phyloP scores from a whole-genome alignment of 2,329 filamentous ascomycete genomes.

The Fusarium cicatricum region DNA sequence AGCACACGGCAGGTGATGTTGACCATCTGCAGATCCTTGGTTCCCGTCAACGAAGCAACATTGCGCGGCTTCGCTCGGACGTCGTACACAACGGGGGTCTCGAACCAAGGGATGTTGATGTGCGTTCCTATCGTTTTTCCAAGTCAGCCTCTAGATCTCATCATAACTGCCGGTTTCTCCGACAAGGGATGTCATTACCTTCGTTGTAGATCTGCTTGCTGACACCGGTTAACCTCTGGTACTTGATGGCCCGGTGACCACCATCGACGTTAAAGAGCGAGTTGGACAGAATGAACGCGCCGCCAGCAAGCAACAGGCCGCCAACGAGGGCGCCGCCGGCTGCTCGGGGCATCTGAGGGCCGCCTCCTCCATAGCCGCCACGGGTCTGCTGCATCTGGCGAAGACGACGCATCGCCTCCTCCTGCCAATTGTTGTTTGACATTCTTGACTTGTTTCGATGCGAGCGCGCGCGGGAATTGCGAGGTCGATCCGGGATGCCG shows the following conservation, averaged over 20 bases:
- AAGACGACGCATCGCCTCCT: conserved; percentile 61
- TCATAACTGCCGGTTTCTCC: conserved; percentile 25
- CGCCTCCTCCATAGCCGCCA: conserved; percentile 54
- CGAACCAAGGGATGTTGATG: conserved; percentile 94
- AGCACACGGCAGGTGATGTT: conserved; percentile 99
- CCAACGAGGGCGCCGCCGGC: conserved; percentile 52
- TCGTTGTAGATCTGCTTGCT: conserved; percentile 96
- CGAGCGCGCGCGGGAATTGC: background rate
- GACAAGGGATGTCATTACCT: conserved; percentile 63
- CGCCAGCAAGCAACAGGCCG: conserved; percentile 57
- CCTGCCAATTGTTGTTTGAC: conserved; percentile 54
- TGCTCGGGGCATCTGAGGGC: conserved; percentile 53
- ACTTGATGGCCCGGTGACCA: conserved; percentile 99
- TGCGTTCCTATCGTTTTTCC: conserved; percentile 77
- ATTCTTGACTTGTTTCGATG: conserved; percentile 34
- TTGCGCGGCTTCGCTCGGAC: conserved; percentile 97
- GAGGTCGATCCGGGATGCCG: conserved; percentile 24
- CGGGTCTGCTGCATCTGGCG: conserved; percentile 57
- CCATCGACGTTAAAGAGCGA: conserved; percentile 87
- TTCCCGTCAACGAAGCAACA: conserved; percentile 95
- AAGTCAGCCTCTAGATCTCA: conserved; percentile 24
- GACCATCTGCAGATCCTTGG: conserved; percentile 99
- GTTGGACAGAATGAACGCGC: conserved; percentile 62
- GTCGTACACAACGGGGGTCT: conserved; percentile 96
- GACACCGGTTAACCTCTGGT: conserved; percentile 90